Conservation (phyloP, 495 filamentous ascomycete species). For the Tuber brumale region DNA sequence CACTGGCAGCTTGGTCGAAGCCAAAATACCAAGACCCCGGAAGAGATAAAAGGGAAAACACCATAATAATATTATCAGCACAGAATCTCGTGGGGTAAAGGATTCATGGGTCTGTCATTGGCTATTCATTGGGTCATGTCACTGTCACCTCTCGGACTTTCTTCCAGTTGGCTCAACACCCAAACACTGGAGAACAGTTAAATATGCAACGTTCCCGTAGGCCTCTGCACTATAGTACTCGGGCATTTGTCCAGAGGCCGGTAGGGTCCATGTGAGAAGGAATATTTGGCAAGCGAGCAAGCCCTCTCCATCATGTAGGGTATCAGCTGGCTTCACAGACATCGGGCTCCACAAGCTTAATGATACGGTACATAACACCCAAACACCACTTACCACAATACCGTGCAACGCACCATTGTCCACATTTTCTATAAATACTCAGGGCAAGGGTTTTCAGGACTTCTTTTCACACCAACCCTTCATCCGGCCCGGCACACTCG, state of each 20-base stretch:
- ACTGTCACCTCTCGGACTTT: background rate
- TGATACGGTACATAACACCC: too few species aligned
- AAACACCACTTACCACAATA: background rate
- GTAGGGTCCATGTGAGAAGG: too few species aligned
- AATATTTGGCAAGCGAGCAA: too few species aligned
- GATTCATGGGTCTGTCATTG: background rate
- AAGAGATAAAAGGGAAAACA: background rate
- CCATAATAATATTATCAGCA: background rate
- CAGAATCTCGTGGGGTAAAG: background rate
- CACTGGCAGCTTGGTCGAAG: background rate
- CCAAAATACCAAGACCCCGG: background rate
- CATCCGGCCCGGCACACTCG: background rate
- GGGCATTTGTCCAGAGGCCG: too few species aligned
- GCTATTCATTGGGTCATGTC: background rate
- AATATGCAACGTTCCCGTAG: too few species aligned
- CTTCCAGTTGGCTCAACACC: background rate
- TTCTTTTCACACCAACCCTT: background rate
- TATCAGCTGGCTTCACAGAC: too few species aligned
- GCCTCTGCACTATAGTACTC: too few species aligned
- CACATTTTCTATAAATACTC: background rate
- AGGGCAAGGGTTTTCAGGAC: background rate
- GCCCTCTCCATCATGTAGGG: too few species aligned
- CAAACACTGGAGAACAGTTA: background rate
- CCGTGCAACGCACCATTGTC: background rate
- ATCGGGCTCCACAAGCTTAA: too few species aligned